These are phyloP conservation scores for Plantago rigida DNA, from an alignment of 305 asterid genomes.

Conservation along the genomic window DNA sequence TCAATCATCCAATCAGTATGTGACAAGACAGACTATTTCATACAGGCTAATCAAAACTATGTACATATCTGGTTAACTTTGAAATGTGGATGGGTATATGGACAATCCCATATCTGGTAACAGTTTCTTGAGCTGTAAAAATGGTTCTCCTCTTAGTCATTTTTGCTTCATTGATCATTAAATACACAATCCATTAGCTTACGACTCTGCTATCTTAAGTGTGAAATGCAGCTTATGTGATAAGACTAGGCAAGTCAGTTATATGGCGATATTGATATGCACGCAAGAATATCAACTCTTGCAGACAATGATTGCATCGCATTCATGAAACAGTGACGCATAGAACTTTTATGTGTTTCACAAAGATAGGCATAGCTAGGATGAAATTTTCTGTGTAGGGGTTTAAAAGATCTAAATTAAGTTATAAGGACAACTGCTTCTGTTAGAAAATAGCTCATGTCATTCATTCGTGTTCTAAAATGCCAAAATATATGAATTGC, in stretches of 20 bases:
- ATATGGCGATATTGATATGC: background rate
- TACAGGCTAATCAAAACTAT: background rate
- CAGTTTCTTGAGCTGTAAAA: background rate
- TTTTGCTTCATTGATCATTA: background rate
- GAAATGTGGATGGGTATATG: background rate
- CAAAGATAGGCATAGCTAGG: too few species aligned
- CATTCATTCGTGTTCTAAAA: too few species aligned
- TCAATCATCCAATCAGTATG: background rate
- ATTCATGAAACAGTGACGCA: too few species aligned
- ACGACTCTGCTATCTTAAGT: slow-evolving; percentile 7
- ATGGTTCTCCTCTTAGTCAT: background rate
- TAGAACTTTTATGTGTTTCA: too few species aligned
- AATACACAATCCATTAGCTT: background rate
- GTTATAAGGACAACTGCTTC: background rate
- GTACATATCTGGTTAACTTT: background rate
- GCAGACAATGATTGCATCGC: background rate
- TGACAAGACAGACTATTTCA: background rate
- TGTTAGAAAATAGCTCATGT: background rate
- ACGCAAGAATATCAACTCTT: background rate
- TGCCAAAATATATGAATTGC: too few species aligned
- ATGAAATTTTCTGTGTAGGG: too few species aligned
- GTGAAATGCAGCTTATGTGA: background rate
- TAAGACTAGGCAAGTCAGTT: background rate
- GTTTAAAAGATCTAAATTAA: too few species aligned
- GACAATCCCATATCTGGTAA: background rate